Evolutionary conservation across 1,284 basidiomycete genomes (phyloP).

Genomic region (Ceratobasidium sp.): DNA sequence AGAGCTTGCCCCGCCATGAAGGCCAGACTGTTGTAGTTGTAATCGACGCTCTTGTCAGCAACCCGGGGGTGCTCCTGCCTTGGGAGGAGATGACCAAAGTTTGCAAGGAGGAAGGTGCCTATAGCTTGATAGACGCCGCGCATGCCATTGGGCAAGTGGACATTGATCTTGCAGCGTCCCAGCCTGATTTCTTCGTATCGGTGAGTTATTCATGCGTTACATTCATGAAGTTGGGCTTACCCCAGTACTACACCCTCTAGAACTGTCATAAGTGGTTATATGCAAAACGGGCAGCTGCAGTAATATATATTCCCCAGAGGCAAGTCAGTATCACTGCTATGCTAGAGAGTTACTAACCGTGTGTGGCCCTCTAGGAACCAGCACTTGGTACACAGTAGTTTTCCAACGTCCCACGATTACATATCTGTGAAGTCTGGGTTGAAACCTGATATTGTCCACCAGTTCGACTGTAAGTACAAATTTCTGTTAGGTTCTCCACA

Average conservation of each 20-base stretch:
- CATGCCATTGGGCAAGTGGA: conserved; percentile 74
- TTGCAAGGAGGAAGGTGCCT: conserved; percentile 73
- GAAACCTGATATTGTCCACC: conserved; percentile 61
- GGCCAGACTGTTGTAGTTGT: conserved; percentile 71
- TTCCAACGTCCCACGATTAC: conserved; percentile 79
- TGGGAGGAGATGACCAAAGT: conserved; percentile 81
- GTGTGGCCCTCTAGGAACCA: conserved; percentile 69
- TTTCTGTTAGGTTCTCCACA: too few species aligned
- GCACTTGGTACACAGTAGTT: conserved; percentile 73
- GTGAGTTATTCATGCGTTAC: conserved; percentile 55
- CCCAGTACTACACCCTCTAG: conserved; percentile 52
- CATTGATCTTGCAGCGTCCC: conserved; percentile 67
- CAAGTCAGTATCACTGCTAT: conserved; percentile 51
- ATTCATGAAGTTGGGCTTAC: not conserved
- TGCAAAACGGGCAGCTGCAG: conserved; percentile 74
- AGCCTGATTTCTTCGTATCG: conserved; percentile 84
- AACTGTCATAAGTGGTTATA: conserved; percentile 89
- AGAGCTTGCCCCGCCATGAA: conserved; percentile 53
- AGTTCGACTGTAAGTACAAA: conserved; percentile 68
- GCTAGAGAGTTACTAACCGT: conserved; percentile 19
- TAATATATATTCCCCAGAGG: conserved; percentile 83
- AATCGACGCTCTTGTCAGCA: conserved; percentile 77
- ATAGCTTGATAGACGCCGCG: conserved; percentile 83
- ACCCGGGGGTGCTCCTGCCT: conserved; percentile 77
- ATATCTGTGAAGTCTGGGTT: conserved; percentile 52